Conservation (phyloP, 1,284 basidiomycete species). For the Uromyces viciae-fabae region DNA sequence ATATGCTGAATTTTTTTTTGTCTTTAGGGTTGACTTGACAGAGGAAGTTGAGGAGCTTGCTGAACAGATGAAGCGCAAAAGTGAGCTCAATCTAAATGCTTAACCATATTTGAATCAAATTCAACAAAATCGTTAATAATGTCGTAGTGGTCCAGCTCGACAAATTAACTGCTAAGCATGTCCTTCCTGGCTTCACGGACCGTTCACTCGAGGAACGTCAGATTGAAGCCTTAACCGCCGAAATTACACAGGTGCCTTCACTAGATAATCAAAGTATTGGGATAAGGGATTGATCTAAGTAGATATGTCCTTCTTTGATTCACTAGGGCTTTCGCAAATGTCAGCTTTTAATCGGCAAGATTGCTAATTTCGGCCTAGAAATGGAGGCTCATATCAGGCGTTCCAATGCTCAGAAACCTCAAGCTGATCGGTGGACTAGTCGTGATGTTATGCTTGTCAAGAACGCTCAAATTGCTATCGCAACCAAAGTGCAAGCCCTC, state of each 20-base stretch:
- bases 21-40: constrained; percentile 79
- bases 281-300: not conserved
- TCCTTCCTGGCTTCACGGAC: constrained; percentile 92
- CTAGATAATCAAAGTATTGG: not conserved
- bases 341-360: constrained; percentile 34
- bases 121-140: constrained; percentile 44
- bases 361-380: constrained; percentile 32
- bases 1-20: constrained; percentile 47
- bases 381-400: constrained; percentile 22
- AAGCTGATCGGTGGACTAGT: not conserved
- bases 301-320: not conserved
- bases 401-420: constrained; percentile 1
- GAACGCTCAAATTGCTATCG: constrained; percentile 94
- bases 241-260: constrained; percentile 71
- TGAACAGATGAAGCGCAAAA: constrained; percentile 67
- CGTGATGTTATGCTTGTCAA: constrained; percentile 67
- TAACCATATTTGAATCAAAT: not conserved
- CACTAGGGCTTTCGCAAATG: constrained; percentile 30
- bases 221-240: constrained; percentile 78
- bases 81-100: constrained; percentile 60
- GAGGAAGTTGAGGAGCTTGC: constrained; percentile 81
- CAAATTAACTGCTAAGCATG: constrained; percentile 90
- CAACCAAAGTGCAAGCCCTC: constrained; percentile 87
- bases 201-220: constrained; percentile 86
- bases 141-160: constrained; percentile 70